These are phyloP conservation scores for Candida mesenterica DNA, from an alignment of 1,139 yeast genomes.

Conservation along the genomic window DNA sequence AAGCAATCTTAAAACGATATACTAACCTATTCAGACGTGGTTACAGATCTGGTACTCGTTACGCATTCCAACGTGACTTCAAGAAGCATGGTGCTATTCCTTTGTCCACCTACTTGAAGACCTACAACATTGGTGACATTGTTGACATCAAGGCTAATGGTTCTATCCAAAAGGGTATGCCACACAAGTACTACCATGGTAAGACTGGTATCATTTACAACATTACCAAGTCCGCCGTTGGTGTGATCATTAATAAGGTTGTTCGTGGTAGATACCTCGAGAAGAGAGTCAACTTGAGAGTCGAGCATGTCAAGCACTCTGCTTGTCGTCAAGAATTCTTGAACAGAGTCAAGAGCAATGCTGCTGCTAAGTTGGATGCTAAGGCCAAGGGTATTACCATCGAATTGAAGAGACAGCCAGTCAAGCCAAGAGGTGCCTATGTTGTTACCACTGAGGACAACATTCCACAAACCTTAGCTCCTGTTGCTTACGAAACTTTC, in stretches of 20 bases:
- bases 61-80: conserved; percentile 99
- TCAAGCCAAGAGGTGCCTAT: conserved; percentile 92
- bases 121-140: conserved; percentile 98
- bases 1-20: too few species aligned
- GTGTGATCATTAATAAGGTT: conserved; percentile 96
- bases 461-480: conserved; percentile 96
- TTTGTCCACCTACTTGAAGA: conserved; percentile 94
- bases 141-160: conserved; percentile 99
- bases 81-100: conserved; percentile 96
- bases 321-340: conserved; percentile 99
- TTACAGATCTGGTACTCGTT: conserved; percentile 99
- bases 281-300: conserved; percentile 97
- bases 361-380: conserved; percentile 91
- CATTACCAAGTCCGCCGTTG: conserved; percentile 97
- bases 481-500: conserved; percentile 99
- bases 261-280: conserved; percentile 99
- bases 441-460: conserved; percentile 74
- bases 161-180: conserved; percentile 99
- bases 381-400: conserved; percentile 91
- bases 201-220: conserved; percentile 99
- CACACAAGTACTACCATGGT: conserved; percentile 99
- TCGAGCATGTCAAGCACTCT: conserved; percentile 99
- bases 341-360: conserved; percentile 96
- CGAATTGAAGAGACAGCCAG: conserved; percentile 97
- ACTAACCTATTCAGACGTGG: conserved; percentile 69